Percentiles rank a stretch among this genome's conserved stretches.
These are phyloP conservation scores for Adiantum capillusveneris DNA, from an alignment of 75 land plant species.

Conservation along the genomic window DNA sequence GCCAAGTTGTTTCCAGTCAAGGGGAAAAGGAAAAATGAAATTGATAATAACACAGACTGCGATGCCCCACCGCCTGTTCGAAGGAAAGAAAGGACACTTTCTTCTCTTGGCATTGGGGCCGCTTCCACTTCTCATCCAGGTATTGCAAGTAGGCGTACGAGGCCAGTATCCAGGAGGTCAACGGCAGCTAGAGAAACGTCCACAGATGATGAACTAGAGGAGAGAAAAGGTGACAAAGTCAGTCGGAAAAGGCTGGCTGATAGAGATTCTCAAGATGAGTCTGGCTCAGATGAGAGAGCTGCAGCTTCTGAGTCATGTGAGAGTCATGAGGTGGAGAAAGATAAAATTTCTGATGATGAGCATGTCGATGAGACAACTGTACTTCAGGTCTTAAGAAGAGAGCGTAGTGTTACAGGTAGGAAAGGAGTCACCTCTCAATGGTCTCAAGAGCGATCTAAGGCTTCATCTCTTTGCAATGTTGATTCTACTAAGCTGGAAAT, in stretches of 20 bases:
- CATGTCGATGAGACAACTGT: not conserved
- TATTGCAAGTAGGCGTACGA: not conserved
- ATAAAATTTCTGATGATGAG: not conserved
- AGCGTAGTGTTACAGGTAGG: not conserved
- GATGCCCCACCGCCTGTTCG: conserved; percentile 3
- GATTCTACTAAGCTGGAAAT: not conserved
- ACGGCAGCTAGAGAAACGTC: not conserved
- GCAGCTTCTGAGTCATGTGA: not conserved
- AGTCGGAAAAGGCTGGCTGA: not conserved
- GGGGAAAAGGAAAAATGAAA: not conserved
- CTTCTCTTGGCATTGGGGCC: conserved; percentile 3
- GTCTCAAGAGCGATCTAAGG: not conserved
- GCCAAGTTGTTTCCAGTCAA: conserved; percentile 1
- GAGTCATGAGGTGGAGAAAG: not conserved
- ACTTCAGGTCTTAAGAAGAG: not conserved
- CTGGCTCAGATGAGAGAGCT: not conserved
- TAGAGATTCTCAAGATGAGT: not conserved
- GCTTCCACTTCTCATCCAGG: not conserved
- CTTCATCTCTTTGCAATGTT: not conserved
- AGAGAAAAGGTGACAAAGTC: not conserved
- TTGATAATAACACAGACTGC: not conserved
- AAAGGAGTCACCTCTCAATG: not conserved
- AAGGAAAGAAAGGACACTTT: conserved; percentile 4
- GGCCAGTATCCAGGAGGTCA: not conserved
- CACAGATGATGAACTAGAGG: not conserved